These are phyloP conservation scores for Aspergillus caelatus DNA, from an alignment of 2,329 filamentous ascomycete species.

Conservation along the genomic window DNA sequence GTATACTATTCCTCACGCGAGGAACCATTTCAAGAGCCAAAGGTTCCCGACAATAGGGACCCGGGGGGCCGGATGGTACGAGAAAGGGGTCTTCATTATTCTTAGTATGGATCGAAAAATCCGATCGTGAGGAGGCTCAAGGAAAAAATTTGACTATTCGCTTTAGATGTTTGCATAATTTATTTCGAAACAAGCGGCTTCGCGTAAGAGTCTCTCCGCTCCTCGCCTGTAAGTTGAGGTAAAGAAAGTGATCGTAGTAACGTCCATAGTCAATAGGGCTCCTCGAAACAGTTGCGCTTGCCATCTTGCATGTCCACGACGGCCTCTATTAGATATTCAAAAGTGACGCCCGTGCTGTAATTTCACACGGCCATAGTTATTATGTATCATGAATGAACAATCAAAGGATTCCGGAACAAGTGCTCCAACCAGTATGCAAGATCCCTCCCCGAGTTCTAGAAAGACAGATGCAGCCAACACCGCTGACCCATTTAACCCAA, in stretches of 20 bases:
- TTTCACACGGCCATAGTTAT: not conserved
- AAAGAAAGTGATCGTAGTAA: not conserved
- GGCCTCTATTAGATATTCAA: not conserved
- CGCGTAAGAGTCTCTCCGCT: conserved; percentile 6
- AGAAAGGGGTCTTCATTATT: conserved; percentile 11
- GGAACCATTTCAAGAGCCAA: conserved; percentile 2
- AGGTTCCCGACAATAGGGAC: not conserved
- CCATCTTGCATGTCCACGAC: no score
- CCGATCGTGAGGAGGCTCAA: conserved; percentile 10
- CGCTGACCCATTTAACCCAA: not conserved
- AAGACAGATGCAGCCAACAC: not conserved
- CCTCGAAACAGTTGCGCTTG: no score
- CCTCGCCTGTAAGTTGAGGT: not conserved
- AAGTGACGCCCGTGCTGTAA: not conserved
- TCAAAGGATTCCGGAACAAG: not conserved
- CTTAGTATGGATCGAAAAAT: conserved; percentile 15
- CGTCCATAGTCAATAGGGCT: not conserved
- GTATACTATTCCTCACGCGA: not conserved
- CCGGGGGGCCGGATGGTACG: not conserved
- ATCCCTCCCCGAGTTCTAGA: not conserved
- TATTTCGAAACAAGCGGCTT: conserved; percentile 18
- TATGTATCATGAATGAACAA: conserved; percentile 3
- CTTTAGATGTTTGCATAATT: conserved; percentile 29
- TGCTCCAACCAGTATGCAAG: not conserved
- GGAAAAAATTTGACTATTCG: conserved; percentile 26